Evolutionary conservation across 1,284 basidiomycete species (phyloP).

Genomic region (Apiotrichum veenhuisii): DNA sequence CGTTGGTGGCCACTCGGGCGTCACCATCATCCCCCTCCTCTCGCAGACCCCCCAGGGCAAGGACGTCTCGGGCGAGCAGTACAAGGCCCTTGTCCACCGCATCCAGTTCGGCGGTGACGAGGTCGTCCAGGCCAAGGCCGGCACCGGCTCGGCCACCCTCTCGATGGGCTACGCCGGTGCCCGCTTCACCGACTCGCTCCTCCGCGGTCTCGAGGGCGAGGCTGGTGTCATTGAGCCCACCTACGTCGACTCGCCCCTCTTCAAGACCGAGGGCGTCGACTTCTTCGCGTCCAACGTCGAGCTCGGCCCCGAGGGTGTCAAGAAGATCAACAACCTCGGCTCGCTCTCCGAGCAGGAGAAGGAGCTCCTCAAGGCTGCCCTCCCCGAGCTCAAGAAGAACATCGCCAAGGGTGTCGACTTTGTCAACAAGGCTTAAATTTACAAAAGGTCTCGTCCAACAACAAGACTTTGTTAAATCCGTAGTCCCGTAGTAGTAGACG

Average conservation of each 20-base stretch:
- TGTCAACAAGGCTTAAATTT: constrained; percentile 46
- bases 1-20: constrained; percentile 93
- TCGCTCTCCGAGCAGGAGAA: constrained; percentile 71
- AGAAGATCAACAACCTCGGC: constrained; percentile 81
- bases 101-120: constrained; percentile 95
- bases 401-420: constrained; percentile 90
- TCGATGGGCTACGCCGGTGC: constrained; percentile 88
- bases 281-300: constrained; percentile 82
- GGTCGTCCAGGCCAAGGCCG: constrained; percentile 89
- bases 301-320: constrained; percentile 81
- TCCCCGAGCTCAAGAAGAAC: constrained; percentile 94
- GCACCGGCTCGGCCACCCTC: constrained; percentile 78
- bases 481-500: too few relatives aligned
- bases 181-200: constrained; percentile 72
- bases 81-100: constrained; percentile 69
- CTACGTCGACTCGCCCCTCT: constrained; percentile 77
- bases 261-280: constrained; percentile 68
- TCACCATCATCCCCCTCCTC: constrained; percentile 93
- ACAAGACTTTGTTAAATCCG: neutral
- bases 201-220: constrained; percentile 84
- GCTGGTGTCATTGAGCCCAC: constrained; percentile 78
- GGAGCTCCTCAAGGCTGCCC: constrained; percentile 77
- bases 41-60: constrained; percentile 73
- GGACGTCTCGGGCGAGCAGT: constrained; percentile 55
- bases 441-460: neutral